Base-by-base conservation (phyloP, 192 early-diverging fungal species). In the Phycomyces nitens region DNA sequence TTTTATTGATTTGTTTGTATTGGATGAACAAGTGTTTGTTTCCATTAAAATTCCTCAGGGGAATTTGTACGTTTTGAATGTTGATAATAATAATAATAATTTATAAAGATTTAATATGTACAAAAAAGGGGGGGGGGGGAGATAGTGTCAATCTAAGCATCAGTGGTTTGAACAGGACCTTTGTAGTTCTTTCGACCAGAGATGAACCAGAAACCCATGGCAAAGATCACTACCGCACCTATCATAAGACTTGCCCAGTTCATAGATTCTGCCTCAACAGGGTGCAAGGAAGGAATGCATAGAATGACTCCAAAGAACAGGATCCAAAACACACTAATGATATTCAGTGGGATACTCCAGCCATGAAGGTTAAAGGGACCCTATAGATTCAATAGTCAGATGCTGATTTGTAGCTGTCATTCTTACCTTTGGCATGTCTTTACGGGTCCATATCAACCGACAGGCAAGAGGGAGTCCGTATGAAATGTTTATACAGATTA, bases 191-290 rank as follows among this genome's bases (percentile, higher is more conserved):
- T 62, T 23, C 69, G 72, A 39, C 76, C 79, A 44, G 60, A 72
- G 20, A 69, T 62, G 40, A 75, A 73, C 76, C 75, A 80, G 56
- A 77, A 73, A 10, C 52, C 56, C 47, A 77, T 57, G 44, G 77
- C 66, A 42, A 75, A 73, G 2, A 75, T 8, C 18, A 71, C 60
- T 0, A 64, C 43, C 0, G 61, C 68, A 0, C 65, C 70, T 7
- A 80, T 74, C 60, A 80, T 80, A 8, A 77, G 56, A 41, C 71
- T n/a, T 0, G 79, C 72, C 16, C 68, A 80, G 52, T 80, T 80
- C 79, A 80, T 80, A 34, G 66, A 68, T 11, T 47, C 21, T 0
- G 70, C 34, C 4, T 27, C 55, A 3, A 80, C 79, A 1, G 79
- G 79, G 9, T 43, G 20, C 0, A 64, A 5, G 0, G 57, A 50